Conservation (phyloP, 192 early-diverging fungal species). For the Dissophora ornata region DNA sequence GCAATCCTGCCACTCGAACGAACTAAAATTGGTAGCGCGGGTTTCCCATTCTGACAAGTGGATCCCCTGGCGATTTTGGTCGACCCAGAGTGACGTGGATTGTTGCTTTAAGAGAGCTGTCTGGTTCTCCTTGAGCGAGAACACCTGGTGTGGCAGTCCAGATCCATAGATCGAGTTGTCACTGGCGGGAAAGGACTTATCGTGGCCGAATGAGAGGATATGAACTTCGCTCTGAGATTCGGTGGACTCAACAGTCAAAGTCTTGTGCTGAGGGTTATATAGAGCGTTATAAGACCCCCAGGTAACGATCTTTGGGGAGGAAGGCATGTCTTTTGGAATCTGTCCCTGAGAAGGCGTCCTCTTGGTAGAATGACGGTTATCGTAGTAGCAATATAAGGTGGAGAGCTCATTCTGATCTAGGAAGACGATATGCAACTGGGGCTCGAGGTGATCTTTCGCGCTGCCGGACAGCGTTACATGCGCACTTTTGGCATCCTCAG, state of each 20-base stretch:
- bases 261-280: constrained; percentile 32
- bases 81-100: constrained; percentile 9
- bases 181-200: constrained; percentile 1
- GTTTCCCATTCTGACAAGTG: constrained; percentile 13
- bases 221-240: constrained; percentile 44
- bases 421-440: constrained; percentile 29
- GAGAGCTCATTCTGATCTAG: constrained; percentile 20
- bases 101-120: constrained; percentile 4
- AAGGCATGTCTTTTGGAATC: constrained; percentile 1
- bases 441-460: constrained; percentile 56
- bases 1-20: constrained; percentile 31
- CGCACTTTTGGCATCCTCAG: constrained; percentile 22
- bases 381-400: constrained; percentile 40
- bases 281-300: constrained; percentile 64
- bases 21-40: constrained; percentile 13
- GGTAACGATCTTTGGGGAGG: constrained; percentile 53
- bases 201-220: constrained; percentile 45
- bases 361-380: constrained; percentile 20
- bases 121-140: constrained; percentile 24
- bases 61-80: constrained; percentile 10
- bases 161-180: constrained; percentile 16
- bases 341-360: background rate
- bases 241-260: constrained; percentile 45
- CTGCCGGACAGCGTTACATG: constrained; percentile 18
- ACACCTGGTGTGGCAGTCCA: constrained; percentile 7